Percentiles rank a stretch among this genome's conserved stretches.
Evolutionary conservation across 1,284 basidiomycete species (phyloP).

Genomic region (Cystobasidiaceae sp.): DNA sequence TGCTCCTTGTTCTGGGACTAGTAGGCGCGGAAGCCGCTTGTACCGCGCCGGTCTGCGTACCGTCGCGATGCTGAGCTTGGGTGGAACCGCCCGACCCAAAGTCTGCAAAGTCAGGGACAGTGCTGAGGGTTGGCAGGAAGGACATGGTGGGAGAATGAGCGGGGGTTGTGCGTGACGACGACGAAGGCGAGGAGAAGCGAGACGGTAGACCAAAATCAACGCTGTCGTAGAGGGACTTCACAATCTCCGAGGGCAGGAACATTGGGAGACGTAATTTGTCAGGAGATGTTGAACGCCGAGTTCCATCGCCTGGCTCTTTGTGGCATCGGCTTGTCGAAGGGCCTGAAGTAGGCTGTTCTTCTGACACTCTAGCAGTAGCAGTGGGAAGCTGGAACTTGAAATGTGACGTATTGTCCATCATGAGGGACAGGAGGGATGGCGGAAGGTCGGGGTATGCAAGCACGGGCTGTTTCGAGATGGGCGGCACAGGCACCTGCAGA

Average conservation of each 20-base stretch:
- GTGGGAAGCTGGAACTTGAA: background rate
- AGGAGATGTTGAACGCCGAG: background rate
- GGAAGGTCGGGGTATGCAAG: background rate
- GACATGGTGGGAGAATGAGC: background rate
- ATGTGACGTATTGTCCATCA: background rate
- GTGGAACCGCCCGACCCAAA: background rate
- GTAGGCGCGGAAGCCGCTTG: background rate
- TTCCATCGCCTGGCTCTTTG: no score
- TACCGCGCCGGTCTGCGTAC: no score
- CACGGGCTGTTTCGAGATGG: background rate
- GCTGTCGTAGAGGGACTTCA: conserved; percentile 27
- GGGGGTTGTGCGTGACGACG: background rate
- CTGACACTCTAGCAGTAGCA: no score
- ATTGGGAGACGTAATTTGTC: conserved; percentile 18
- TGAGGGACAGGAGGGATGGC: background rate
- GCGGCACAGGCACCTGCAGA: no score
- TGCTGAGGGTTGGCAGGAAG: background rate
- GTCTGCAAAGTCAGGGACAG: background rate
- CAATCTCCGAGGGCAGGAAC: conserved; percentile 19
- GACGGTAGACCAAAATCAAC: conserved; percentile 21
- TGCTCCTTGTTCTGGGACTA: conserved; percentile 3
- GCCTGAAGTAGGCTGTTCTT: no score
- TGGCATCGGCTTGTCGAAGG: no score
- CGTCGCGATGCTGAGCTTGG: no score
- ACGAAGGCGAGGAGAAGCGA: background rate